Evolutionary conservation across 768 basidiomycete species (phyloP).

Genomic region (Russula sp.): DNA sequence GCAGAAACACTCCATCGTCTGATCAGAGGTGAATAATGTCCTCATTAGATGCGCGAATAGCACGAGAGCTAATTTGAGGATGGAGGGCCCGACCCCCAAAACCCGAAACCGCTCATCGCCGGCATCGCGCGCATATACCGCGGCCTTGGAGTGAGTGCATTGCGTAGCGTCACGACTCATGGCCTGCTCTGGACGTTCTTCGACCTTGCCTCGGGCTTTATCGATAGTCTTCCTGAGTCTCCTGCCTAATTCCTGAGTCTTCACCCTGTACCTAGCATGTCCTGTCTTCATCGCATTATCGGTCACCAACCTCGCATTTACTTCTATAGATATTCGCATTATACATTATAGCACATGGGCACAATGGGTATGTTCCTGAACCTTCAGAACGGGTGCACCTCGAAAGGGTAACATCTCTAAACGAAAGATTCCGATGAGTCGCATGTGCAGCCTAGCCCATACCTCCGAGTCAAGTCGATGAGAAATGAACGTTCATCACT

Average conservation of each 20-base stretch:
- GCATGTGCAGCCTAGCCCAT: neutral
- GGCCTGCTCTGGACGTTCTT: slow-evolving; percentile 93
- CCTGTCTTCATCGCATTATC: slow-evolving; percentile 12
- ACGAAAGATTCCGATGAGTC: neutral
- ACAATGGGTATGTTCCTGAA: slow-evolving; percentile 7
- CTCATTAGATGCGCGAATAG: neutral
- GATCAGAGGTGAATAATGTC: slow-evolving; percentile 57
- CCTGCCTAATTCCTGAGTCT: slow-evolving; percentile 2
- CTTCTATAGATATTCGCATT: slow-evolving; percentile 17
- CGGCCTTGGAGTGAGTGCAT: slow-evolving; percentile 89
- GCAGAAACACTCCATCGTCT: slow-evolving; percentile 72
- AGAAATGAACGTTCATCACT: neutral
- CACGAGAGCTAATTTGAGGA: neutral
- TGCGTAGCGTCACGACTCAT: slow-evolving; percentile 89
- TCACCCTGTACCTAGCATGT: slow-evolving; percentile 3
- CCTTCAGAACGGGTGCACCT: neutral
- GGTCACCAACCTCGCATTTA: slow-evolving; percentile 11
- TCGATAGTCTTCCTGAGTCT: slow-evolving; percentile 48
- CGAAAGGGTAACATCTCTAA: neutral
- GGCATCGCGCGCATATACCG: slow-evolving; percentile 86
- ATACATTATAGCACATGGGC: slow-evolving; percentile 20
- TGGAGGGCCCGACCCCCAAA: slow-evolving; percentile 69
- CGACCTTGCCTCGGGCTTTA: slow-evolving; percentile 70
- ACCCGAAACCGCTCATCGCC: slow-evolving; percentile 67
- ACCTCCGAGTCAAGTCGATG: neutral